Conservation (phyloP, 352 stramenopile species). For the Phytophthora sansomeana region DNA sequence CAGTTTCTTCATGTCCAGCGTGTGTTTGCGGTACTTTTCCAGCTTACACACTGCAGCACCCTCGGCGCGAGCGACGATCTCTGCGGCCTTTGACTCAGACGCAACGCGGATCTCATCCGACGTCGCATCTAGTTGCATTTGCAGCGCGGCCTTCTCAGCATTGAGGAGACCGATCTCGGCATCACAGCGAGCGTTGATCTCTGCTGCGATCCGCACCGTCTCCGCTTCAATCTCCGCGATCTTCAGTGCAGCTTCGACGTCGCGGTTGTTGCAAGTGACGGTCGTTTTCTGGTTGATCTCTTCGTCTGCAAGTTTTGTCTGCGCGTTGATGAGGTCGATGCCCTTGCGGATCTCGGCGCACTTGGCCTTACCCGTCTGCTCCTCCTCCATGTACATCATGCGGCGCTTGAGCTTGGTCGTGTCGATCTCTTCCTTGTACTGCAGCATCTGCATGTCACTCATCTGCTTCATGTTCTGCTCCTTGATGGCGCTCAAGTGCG, state of each 20-base stretch:
- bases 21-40: constrained; percentile 43
- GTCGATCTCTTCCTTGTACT: constrained; percentile 64
- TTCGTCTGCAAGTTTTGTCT: constrained; percentile 49
- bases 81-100: constrained; percentile 43
- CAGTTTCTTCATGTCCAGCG: constrained; percentile 52
- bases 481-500: constrained; percentile 70
- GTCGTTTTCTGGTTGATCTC: constrained; percentile 51
- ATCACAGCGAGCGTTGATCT: constrained; percentile 50
- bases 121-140: constrained; percentile 48
- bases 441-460: constrained; percentile 78
- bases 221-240: constrained; percentile 59
- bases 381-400: constrained; percentile 72
- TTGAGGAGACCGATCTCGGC: constrained; percentile 50
- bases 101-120: constrained; percentile 39
- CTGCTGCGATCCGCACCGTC: constrained; percentile 49
- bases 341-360: constrained; percentile 62
- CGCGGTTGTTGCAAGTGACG: constrained; percentile 52
- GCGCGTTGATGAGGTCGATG: constrained; percentile 53
- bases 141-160: constrained; percentile 44
- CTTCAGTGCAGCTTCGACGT: constrained; percentile 45
- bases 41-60: constrained; percentile 50
- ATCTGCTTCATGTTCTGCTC: constrained; percentile 86
- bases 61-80: constrained; percentile 52
- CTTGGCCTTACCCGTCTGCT: constrained; percentile 61
- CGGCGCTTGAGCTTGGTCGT: constrained; percentile 61